Base-by-base conservation (phyloP, 345 rosid species). In the Rhodomyrtus tomentosa region DNA sequence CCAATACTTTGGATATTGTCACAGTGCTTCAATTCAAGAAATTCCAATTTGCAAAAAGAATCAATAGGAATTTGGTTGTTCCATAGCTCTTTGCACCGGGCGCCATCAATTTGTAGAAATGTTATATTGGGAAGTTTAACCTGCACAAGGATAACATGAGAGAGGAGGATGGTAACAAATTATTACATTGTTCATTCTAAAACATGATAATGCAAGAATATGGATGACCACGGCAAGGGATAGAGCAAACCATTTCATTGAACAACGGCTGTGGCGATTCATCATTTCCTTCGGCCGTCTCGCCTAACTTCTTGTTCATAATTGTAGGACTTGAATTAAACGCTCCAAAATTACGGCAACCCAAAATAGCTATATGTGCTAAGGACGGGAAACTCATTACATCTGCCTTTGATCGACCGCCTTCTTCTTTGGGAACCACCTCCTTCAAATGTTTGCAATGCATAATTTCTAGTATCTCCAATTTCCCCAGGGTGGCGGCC, bases 21-120 rank as follows among this genome's bases (percentile, higher is more conserved):
- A 58, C 72, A 27, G 0, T 13, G 0, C 2, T 0, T 0, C 72
- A 27, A n/a, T 12, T 0, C 0, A 13, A 58, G 72, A 2, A 0
- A n/a, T 27, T 1, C 4, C 20, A 58, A 27, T 1, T 58, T 27
- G 2, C 0, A 0, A 58, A 58, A 27, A 0, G 72, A 58, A 58
- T 27, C 27, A 0, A 0, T 0, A 0, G 36, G 20, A 58, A n/a
- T 58, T 58, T n/a, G 72, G 6, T 58, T 2, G 72, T n/a, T 27
- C 72, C 72, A 58, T 13, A 27, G 2, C 68, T 56, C 68, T 56
- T 56, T 56, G 18, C 32, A n/a, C 0, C 0, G 18, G 5, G 15
- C 1, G 0, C 16, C 68, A 0, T 1, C 1, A 58, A 58, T 1
- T 1, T 13, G 0, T 1, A 58, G 3, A 25, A 0, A 0, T 55